Conservation (phyloP, 257 asterid species). For the Plantago major region DNA sequence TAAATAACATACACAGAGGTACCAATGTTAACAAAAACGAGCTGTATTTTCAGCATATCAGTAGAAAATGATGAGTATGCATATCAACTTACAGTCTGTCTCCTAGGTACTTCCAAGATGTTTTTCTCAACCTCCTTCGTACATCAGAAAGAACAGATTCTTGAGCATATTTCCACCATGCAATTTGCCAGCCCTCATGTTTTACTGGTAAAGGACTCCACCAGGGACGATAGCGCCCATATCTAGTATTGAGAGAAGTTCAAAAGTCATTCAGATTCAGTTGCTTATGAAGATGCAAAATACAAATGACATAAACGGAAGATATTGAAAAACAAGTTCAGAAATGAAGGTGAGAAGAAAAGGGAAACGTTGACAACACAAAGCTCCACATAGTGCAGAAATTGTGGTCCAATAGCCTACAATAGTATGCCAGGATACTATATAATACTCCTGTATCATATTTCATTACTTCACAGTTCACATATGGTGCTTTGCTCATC, state of each 20-base stretch:
- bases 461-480: too few relatives aligned
- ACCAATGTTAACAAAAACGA: slow-evolving; percentile 13
- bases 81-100: slow-evolving; percentile 78
- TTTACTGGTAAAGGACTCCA: slow-evolving; percentile 70
- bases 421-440: too few relatives aligned
- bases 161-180: slow-evolving; percentile 97
- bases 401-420: too few relatives aligned
- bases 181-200: slow-evolving; percentile 81
- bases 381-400: too few relatives aligned
- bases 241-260: slow-evolving; percentile 38
- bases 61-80: slow-evolving; percentile 12
- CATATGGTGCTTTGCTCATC: too few relatives aligned
- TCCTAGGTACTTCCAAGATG: slow-evolving; percentile 93
- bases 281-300: too few relatives aligned
- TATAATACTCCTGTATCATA: too few relatives aligned
- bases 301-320: too few relatives aligned
- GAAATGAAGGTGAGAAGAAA: too few relatives aligned
- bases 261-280: too few relatives aligned
- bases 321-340: too few relatives aligned
- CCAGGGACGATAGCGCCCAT: slow-evolving; percentile 96
- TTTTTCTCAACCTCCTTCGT: slow-evolving; percentile 67
- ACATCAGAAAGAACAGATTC: slow-evolving; percentile 83
- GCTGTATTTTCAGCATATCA: slow-evolving; percentile 12
- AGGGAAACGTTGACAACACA: too few relatives aligned
- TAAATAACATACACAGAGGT: not conserved